Percentiles rank a stretch among this genome's conserved stretches.
phyloP scores from a whole-genome alignment of 2,329 filamentous ascomycete genomes.

The Fusarium globosum region DNA sequence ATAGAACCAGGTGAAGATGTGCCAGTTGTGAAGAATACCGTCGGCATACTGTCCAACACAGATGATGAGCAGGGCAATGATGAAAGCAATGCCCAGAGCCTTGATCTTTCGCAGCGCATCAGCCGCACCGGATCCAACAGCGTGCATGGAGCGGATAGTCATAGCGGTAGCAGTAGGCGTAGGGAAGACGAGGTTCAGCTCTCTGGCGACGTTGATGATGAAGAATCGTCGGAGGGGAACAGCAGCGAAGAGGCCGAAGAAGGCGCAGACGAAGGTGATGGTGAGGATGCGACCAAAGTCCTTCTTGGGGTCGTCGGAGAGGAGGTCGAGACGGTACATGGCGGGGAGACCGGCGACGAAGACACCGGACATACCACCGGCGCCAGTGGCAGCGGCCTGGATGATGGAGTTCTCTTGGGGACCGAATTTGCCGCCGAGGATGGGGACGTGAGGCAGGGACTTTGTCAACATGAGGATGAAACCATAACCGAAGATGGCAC shows the following conservation, averaged over 20 bases:
- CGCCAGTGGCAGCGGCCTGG: slow-evolving; percentile 68
- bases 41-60: slow-evolving; percentile 68
- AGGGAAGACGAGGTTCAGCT: slow-evolving; percentile 69
- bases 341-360: slow-evolving; percentile 71
- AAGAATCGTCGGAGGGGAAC: slow-evolving; percentile 75
- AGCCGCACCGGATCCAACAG: slow-evolving; percentile 60
- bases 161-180: slow-evolving; percentile 69
- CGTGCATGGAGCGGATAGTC: slow-evolving; percentile 72
- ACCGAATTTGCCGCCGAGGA: slow-evolving; percentile 66
- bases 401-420: slow-evolving; percentile 72
- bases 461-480: slow-evolving; percentile 66
- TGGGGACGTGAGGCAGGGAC: slow-evolving; percentile 59
- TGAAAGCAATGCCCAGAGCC: slow-evolving; percentile 63
- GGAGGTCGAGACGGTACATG: slow-evolving; percentile 66
- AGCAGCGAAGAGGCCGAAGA: slow-evolving; percentile 73
- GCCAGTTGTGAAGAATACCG: slow-evolving; percentile 71
- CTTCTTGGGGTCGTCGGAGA: slow-evolving; percentile 60
- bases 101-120: slow-evolving; percentile 68
- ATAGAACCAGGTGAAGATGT: slow-evolving; percentile 64
- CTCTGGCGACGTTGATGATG: slow-evolving; percentile 72
- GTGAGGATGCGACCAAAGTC: slow-evolving; percentile 70
- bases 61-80: slow-evolving; percentile 61
- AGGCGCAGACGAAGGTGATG: slow-evolving; percentile 70
- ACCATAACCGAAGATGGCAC: slow-evolving; percentile 69
- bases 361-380: slow-evolving; percentile 66